phyloP scores from a whole-genome alignment of 805 yeast species.

The Monosporozyma aerobia region DNA sequence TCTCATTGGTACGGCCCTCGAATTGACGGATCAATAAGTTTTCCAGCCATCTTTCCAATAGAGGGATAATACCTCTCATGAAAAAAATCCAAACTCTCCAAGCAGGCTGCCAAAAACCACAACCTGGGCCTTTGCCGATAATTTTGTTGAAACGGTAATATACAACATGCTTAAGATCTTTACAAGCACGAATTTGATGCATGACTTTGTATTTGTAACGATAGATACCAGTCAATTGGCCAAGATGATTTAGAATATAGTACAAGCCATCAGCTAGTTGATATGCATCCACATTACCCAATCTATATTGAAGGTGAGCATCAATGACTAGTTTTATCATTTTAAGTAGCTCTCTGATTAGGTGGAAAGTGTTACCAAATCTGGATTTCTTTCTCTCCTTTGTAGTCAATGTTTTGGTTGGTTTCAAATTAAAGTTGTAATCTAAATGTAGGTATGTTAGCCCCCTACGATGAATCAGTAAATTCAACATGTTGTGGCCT shows the following conservation, averaged over 20 bases:
- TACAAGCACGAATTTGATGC: slow-evolving; percentile 96
- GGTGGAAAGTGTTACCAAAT: slow-evolving; percentile 92
- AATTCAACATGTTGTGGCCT: slow-evolving; percentile 87
- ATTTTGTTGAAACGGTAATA: slow-evolving; percentile 72
- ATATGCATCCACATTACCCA: slow-evolving; percentile 86
- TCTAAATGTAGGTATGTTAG: slow-evolving; percentile 87
- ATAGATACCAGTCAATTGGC: slow-evolving; percentile 93
- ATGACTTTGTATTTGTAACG: slow-evolving; percentile 94
- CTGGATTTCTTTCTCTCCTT: slow-evolving; percentile 93
- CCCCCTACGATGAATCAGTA: slow-evolving; percentile 84
- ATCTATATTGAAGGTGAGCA: slow-evolving; percentile 81
- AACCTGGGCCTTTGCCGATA: slow-evolving; percentile 97
- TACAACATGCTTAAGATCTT: slow-evolving; percentile 87
- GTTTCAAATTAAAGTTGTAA: slow-evolving; percentile 90
- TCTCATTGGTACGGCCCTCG: slow-evolving; percentile 90
- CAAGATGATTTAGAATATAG: slow-evolving; percentile 84
- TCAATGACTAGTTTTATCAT: slow-evolving; percentile 83
- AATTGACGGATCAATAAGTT: slow-evolving; percentile 86
- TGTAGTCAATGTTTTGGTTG: slow-evolving; percentile 91
- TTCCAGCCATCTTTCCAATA: slow-evolving; percentile 91
- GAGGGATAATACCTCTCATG: slow-evolving; percentile 83
- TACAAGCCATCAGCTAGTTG: slow-evolving; percentile 93
- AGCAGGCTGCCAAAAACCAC: slow-evolving; percentile 99
- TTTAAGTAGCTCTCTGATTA: slow-evolving; percentile 80
- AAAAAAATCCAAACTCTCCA: slow-evolving; percentile 96